Evolutionary conservation across 306 rosid species (phyloP), one percentile per base, ranked within the genome.

Genomic region (Boehmeria nivea): DNA sequence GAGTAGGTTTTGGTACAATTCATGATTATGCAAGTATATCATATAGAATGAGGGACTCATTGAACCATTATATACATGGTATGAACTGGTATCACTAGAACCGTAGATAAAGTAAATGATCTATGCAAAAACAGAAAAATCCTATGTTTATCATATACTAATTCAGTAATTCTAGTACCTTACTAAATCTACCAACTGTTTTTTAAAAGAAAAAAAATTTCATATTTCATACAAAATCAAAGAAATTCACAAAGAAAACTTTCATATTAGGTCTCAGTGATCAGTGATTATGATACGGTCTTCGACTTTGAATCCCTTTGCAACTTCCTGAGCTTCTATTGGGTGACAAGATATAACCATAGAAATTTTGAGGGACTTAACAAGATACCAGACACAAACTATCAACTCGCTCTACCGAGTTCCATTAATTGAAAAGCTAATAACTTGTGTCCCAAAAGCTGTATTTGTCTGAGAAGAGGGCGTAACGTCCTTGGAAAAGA

Each of bases 1-100:
- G 57, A 52, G 66, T 46, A 36, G 63, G 43, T 46, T 9, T 36
- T 25, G 38, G 18, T 63, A 26, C 18, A n/a, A n/a, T n/a, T n/a
- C 19, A 47, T 13, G 24, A 58, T 51, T 51, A 66, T 38, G 26
- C n/a, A n/a, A n/a, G 24, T 8, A 15, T 8, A 11, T 25, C 37
- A 20, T 15, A 31, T 7, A 46, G 12, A 48, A 15, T n/a, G 4
- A 24, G 15, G 20, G 21, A 45, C 51, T 0, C 51, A n/a, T n/a
- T n/a, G n/a, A n/a, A n/a, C n/a, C n/a, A n/a, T n/a, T n/a, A n/a
- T n/a, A n/a, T n/a, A n/a, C n/a, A n/a, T n/a, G n/a, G n/a, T n/a
- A n/a, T n/a, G n/a, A n/a, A n/a, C n/a, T n/a, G n/a, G n/a, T n/a
- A n/a, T n/a, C n/a, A n/a, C n/a, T n/a, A n/a, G n/a, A n/a, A n/a